A percentile compares a stretch with the other conserved stretches of the same genome.
Conservation (phyloP, 2,329 filamentous ascomycete species). For the Eutypa lata region DNA sequence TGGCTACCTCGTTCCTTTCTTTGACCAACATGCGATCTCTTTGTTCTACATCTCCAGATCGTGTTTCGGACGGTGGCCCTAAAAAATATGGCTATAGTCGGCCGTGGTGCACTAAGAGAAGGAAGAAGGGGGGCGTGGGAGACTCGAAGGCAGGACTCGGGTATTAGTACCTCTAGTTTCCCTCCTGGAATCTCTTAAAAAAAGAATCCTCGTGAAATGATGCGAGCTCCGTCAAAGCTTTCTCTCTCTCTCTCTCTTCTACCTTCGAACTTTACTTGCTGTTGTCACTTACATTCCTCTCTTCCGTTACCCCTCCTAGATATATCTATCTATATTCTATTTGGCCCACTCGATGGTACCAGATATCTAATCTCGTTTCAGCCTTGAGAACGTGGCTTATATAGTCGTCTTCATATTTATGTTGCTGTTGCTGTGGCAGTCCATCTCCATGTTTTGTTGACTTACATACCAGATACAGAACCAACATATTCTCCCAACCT, state of each 20-base stretch:
- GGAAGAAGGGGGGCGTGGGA: background rate
- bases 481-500: conserved; percentile 10
- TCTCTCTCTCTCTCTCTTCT: background rate
- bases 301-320: conserved; percentile 7
- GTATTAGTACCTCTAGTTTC: background rate
- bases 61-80: background rate
- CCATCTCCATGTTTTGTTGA: conserved; percentile 27
- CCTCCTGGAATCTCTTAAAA: background rate
- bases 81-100: background rate
- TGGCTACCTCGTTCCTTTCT: background rate
- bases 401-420: conserved; percentile 20
- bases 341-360: background rate
- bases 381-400: conserved; percentile 23
- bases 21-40: background rate
- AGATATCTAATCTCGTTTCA: conserved; percentile 17
- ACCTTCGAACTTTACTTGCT: background rate
- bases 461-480: conserved; percentile 25
- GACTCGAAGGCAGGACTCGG: background rate
- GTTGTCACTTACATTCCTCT: conserved; percentile 28
- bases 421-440: conserved; percentile 26
- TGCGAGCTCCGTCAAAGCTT: conserved; percentile 1
- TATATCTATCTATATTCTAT: background rate
- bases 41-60: background rate
- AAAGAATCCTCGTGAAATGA: conserved; percentile 21
- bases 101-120: background rate